phyloP scores from a whole-genome alignment of 1,284 basidiomycete genomes.

The Agaricales sp. region DNA sequence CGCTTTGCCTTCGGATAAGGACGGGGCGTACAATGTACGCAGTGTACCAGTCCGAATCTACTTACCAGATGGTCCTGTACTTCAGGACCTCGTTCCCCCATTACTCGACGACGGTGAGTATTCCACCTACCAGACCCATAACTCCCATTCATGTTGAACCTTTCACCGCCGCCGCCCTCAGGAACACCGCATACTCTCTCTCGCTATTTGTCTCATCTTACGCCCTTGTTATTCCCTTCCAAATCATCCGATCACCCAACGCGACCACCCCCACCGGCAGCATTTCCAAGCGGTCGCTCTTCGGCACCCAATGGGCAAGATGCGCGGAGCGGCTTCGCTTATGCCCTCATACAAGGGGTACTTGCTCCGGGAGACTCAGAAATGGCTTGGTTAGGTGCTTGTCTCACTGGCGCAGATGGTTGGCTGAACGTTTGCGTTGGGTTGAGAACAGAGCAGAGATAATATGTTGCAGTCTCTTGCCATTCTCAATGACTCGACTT shows the following conservation, averaged over 20 bases:
- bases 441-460: not conserved
- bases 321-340: slow-evolving; percentile 40
- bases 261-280: slow-evolving; percentile 24
- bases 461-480: too few species aligned
- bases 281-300: slow-evolving; percentile 27
- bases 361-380: slow-evolving; percentile 78
- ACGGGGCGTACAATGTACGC: slow-evolving; percentile 76
- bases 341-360: slow-evolving; percentile 83
- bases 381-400: slow-evolving; percentile 87
- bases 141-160: too few species aligned
- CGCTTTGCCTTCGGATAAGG: slow-evolving; percentile 42
- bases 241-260: slow-evolving; percentile 12
- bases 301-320: slow-evolving; percentile 21
- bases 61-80: slow-evolving; percentile 82
- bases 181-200: slow-evolving; percentile 51
- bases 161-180: slow-evolving; percentile 16
- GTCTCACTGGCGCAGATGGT: slow-evolving; percentile 86
- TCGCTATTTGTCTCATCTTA: slow-evolving; percentile 47
- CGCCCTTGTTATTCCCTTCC: slow-evolving; percentile 57
- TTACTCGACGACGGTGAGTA: slow-evolving; percentile 53
- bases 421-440: slow-evolving; percentile 87
- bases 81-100: slow-evolving; percentile 85
- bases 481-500: too few species aligned
- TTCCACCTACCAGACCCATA: not conserved
- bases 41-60: slow-evolving; percentile 86